Conservation (phyloP, 2,329 filamentous ascomycete genomes). For the Drechslerella dactyloides region DNA sequence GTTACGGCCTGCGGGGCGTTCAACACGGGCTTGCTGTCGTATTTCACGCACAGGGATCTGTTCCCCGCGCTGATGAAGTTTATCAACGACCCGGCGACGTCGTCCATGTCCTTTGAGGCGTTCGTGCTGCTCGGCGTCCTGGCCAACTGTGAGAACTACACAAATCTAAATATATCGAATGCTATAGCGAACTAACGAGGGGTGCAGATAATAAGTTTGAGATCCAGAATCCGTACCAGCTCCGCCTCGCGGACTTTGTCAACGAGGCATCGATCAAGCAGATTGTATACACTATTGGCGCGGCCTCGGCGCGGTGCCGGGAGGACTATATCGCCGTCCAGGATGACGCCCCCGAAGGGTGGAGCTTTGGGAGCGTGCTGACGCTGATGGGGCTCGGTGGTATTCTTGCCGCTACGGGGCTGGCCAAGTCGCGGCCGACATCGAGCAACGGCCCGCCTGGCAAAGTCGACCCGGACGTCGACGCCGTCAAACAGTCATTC, state of each 20-base stretch:
- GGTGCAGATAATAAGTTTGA: slow-evolving; percentile 88
- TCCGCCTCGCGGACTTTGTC: slow-evolving; percentile 91
- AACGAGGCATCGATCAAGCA: slow-evolving; percentile 86
- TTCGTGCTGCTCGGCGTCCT: slow-evolving; percentile 84
- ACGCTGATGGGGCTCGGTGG: slow-evolving; percentile 72
- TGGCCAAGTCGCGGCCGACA: slow-evolving; percentile 63
- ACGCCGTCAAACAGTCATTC: slow-evolving; percentile 83
- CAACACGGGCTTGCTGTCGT: slow-evolving; percentile 90
- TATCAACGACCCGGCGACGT: slow-evolving; percentile 76
- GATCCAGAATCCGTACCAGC: slow-evolving; percentile 92
- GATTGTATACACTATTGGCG: slow-evolving; percentile 77
- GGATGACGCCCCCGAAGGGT: slow-evolving; percentile 87
- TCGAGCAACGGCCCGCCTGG: slow-evolving; percentile 46
- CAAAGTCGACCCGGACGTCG: slow-evolving; percentile 66
- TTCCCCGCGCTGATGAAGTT: slow-evolving; percentile 96
- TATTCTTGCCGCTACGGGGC: slow-evolving; percentile 31
- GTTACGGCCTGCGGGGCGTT: slow-evolving; percentile 92
- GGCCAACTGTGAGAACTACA: slow-evolving; percentile 69
- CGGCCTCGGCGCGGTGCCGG: slow-evolving; percentile 71
- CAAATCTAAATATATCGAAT: background rate
- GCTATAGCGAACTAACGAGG: background rate
- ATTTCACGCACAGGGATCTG: slow-evolving; percentile 91
- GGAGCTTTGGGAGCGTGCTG: slow-evolving; percentile 81
- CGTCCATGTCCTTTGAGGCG: slow-evolving; percentile 71
- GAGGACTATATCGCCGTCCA: slow-evolving; percentile 82